Base-by-base conservation (phyloP, 2,329 filamentous ascomycete genomes). In the Laburnicola sp. region DNA sequence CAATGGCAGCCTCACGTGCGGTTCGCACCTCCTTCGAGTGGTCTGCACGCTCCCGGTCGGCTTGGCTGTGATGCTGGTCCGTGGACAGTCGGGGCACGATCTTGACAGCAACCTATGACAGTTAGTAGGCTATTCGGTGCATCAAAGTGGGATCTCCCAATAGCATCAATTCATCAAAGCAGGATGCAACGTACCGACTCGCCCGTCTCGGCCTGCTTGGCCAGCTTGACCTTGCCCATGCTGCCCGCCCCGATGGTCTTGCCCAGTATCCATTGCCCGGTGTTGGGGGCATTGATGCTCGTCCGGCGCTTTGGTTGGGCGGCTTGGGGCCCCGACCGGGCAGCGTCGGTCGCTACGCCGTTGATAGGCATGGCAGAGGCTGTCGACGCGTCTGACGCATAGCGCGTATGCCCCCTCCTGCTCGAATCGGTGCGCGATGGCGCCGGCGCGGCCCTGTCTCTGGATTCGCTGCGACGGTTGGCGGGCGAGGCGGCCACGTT, bases 161-260 rank as follows among this genome's bases (percentile, higher is more conserved):
- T 38, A 16, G 10, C 3, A 10, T 47, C 2, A 3, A 22, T 0
- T 6, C 7, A 3, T 11, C 31, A n/a, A 28, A 8, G 28, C 21
- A 23, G 31, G 10, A 31, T 9, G 22, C 16, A 10, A 63, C 81
- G 65, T 76, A 92, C 91, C 85, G 97, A 89, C 78, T 97, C 94
- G 63, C 88, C 89, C 21, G 89, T 89, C 65, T 96, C 92, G 62
- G 88, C 82, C 74, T 95, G 95, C 65, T 89, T 89, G 23, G 94
- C 94, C 60, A 99, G 80, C 77, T 97, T 97, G 57, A 99, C 94
- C 74, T 97, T 97, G 59, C 94, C 94, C 94, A 99, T 99, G 74
- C 93, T 97, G 44, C 94, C 94, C 46, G 92, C 91, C 53, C 94
- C 94, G 65, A 99, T 94, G 3, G 94, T 97, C 80, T 97, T 97